These are phyloP conservation scores for Trametes cinnabarina DNA, from an alignment of 768 basidiomycete genomes.

Conservation along the genomic window DNA sequence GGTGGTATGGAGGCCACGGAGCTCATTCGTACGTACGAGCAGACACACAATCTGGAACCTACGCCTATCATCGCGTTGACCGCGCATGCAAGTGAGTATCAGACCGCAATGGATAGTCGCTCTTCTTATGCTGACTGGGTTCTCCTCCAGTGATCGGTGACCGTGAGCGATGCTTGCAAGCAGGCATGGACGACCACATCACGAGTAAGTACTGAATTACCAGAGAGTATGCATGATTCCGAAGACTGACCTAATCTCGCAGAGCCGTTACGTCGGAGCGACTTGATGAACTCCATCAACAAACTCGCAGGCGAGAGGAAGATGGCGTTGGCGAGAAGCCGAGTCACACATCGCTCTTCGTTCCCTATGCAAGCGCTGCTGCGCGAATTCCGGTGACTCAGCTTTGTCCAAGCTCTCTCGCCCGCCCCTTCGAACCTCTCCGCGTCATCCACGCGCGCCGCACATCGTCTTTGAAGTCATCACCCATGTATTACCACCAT, in stretches of 20 bases:
- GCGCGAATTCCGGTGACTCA: conserved; percentile 22
- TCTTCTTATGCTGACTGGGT: conserved; percentile 11
- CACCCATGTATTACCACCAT: conserved; percentile 21
- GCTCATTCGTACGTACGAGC: conserved; percentile 83
- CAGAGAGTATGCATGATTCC: neutral
- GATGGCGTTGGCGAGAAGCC: conserved; percentile 20
- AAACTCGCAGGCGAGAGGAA: conserved; percentile 69
- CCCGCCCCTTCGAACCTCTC: neutral
- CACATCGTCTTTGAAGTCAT: conserved; percentile 1
- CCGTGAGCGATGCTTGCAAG: conserved; percentile 69
- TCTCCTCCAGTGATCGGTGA: conserved; percentile 77
- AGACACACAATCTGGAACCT: conserved; percentile 60
- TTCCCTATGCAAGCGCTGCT: conserved; percentile 20
- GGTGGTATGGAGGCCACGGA: conserved; percentile 98
- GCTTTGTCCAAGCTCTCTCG: neutral
- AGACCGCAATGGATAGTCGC: neutral
- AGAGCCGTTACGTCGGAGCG: conserved; percentile 80
- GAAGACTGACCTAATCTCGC: conserved; percentile 9
- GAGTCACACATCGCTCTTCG: conserved; percentile 21
- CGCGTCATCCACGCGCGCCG: neutral
- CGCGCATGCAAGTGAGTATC: conserved; percentile 86
- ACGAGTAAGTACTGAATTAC: conserved; percentile 55
- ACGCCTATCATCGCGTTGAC: conserved; percentile 96
- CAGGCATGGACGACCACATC: conserved; percentile 83
- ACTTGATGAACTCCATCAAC: conserved; percentile 78